Base-by-base conservation (phyloP, 2,329 filamentous ascomycete species). In the Fusarium nodosum region DNA sequence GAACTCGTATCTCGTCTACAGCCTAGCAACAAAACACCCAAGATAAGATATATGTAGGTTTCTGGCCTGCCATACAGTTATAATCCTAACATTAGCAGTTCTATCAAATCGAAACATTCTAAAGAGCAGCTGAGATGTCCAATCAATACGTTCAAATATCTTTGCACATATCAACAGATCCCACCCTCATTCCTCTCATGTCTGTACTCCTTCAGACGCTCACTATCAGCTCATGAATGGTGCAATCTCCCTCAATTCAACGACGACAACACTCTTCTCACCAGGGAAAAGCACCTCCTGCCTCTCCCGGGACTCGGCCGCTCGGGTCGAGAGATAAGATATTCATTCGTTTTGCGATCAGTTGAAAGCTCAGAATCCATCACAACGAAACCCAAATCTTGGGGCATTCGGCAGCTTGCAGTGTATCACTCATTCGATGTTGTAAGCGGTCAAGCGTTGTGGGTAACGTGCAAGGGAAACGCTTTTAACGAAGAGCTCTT, bases 401-500 rank as follows among this genome's bases (percentile, higher is more conserved):
- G 56, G 60, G 44, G 28, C 2, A 46, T 71, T 11, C 56, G 68
- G 0, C 68, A 71, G 3, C 67, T 71, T 1, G 67, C 68, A 7
- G 56, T 68, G 2, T 68, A 71, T 15, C 68, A 68, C 46, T 71
- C 60, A 0, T 71, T 71, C 16, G 68, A 71, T 3, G 45, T 68
- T 0, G 7, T 52, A 0, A 71, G 22, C 3, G 68, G 68, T 0
- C 53, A 52, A 6, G 31, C 51, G 2, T 10, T 57, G 0, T 71
- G 67, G 67, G 9, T 71, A 2, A 71, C 64, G 1, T 61, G 60
- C 0, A 71, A 71, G 16, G 67, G 56, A 1, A 71, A 71, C 10
- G 18, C 54, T 2, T 2, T 59, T 1, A 61, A 60, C 1, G 64
- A 71, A 15, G 31, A 52, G 2, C 18, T 30, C 0, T 54, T 71